Conservation (phyloP, 2,329 filamentous ascomycete species). For the Gyromitra esculenta region DNA sequence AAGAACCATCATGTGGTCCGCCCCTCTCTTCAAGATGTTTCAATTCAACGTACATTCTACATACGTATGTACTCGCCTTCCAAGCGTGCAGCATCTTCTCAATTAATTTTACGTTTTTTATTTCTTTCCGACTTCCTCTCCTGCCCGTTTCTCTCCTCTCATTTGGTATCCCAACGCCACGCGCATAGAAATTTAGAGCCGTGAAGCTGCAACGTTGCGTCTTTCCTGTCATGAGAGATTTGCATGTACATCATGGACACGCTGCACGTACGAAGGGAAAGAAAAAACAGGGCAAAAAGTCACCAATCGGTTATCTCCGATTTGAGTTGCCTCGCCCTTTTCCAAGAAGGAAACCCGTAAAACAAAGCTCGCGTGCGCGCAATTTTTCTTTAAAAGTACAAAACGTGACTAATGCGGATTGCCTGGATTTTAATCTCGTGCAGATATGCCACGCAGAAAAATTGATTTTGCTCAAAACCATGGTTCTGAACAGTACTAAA, state of each 20-base stretch:
- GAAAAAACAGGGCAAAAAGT: background rate
- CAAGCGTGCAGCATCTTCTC: slow-evolving; percentile 7
- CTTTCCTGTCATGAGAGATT: slow-evolving; percentile 1
- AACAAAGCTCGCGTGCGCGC: slow-evolving; percentile 13
- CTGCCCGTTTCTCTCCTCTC: background rate
- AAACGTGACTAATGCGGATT: slow-evolving; percentile 37
- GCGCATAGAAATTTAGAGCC: background rate
- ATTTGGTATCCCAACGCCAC: background rate
- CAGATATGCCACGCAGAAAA: slow-evolving; percentile 10
- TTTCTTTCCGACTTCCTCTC: background rate
- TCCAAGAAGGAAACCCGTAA: slow-evolving; percentile 13
- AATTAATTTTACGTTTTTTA: slow-evolving; percentile 44
- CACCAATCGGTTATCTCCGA: slow-evolving; percentile 20
- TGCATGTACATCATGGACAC: slow-evolving; percentile 38
- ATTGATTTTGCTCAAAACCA: slow-evolving; percentile 25
- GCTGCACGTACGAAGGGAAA: slow-evolving; percentile 20
- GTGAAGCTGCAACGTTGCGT: slow-evolving; percentile 24
- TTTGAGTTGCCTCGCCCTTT: background rate
- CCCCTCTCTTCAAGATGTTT: slow-evolving; percentile 16
- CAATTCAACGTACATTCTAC: slow-evolving; percentile 19
- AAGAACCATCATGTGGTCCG: slow-evolving; percentile 40
- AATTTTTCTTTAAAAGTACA: slow-evolving; percentile 22
- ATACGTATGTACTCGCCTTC: slow-evolving; percentile 7
- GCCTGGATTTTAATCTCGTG: background rate
- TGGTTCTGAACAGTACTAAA: slow-evolving; percentile 9